Evolutionary conservation across 2,329 filamentous ascomycete species (phyloP), one percentile per base, ranked within the genome.

Genomic region (Verticillium dahliae): DNA sequence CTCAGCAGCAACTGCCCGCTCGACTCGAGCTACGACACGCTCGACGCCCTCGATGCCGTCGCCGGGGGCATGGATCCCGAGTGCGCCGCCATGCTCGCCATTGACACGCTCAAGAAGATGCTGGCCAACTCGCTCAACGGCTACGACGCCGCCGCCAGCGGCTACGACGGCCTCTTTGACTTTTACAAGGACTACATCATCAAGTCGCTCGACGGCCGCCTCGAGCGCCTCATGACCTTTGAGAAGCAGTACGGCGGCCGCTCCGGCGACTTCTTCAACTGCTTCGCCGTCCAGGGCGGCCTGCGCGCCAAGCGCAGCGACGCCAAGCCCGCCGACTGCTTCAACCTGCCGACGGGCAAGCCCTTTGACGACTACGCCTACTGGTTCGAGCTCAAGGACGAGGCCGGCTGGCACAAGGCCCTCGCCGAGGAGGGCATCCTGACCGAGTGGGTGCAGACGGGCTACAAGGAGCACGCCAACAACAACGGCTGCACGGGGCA

Each of bases 251-350:
- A 31, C 57, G 14, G 31, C 57, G 59, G 38, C 54, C n/a, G 33
- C 35, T 61, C 57, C 39, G 35, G 27, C 18, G 33, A 61, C n/a
- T 56, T 3, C n/a, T 35, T 22, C 54, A 38, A 60, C 59, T 60
- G 38, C 31, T 35, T 45, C 14, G 31, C 55, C 45, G 27, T 31
- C 27, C 27, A 31, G 5, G 27, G 56, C 18, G 50, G 52, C 39
- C 35, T n/a, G 34, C 0, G 50, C 37, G 37, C 10, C 37, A 10
- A 52, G 27, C 34, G 31, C 5, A 55, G 11, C 18, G 50, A 33
- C 10, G 50, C 18, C 50, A 22, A 33, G 35, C 37, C 14, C 10
- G 10, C 37, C 37, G 10, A 38, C 37, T 14, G 37, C 11, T 9
- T 58, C 38, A 18, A 31, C 27, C 27, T 31, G 27, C 27, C 27